Conservation (phyloP, 2,329 filamentous ascomycete genomes). For the Metarhizium robertsii region DNA sequence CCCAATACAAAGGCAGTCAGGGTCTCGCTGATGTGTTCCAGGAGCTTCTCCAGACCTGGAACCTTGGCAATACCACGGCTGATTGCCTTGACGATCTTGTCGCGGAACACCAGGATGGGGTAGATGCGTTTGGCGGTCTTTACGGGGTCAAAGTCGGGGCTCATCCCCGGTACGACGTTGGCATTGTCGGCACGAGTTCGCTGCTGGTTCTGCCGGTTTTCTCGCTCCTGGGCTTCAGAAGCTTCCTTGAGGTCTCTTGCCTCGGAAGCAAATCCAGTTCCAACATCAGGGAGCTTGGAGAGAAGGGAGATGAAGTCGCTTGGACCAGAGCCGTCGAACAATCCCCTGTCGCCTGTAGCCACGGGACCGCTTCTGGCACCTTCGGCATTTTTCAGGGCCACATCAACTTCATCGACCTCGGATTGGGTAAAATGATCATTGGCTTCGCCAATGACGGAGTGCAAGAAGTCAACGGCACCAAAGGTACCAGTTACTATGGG, state of each 20-base stretch:
- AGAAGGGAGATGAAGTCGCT: conserved; percentile 63
- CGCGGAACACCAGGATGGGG: conserved; percentile 86
- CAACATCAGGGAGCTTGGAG: conserved; percentile 63
- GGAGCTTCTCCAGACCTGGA: conserved; percentile 78
- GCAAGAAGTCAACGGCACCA: conserved; percentile 75
- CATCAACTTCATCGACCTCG: conserved; percentile 72
- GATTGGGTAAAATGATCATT: conserved; percentile 80
- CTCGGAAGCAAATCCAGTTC: conserved; percentile 55
- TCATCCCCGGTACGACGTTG: conserved; percentile 65
- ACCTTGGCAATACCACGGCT: conserved; percentile 82
- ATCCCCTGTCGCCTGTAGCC: conserved; percentile 28
- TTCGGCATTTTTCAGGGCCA: conserved; percentile 62
- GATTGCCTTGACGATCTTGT: conserved; percentile 85
- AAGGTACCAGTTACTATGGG: conserved; percentile 67
- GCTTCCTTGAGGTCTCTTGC: conserved; percentile 52
- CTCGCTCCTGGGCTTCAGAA: conserved; percentile 54
- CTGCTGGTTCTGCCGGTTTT: conserved; percentile 40
- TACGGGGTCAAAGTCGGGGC: conserved; percentile 65
- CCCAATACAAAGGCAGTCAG: conserved; percentile 87
- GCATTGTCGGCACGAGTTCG: conserved; percentile 31
- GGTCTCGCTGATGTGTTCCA: conserved; percentile 90
- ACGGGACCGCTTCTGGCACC: conserved; percentile 28
- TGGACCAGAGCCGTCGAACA: conserved; percentile 30
- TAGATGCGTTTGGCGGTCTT: conserved; percentile 78
- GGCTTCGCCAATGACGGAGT: conserved; percentile 68